phyloP scores from a whole-genome alignment of 305 asterid species.

The Lippia alba region DNA sequence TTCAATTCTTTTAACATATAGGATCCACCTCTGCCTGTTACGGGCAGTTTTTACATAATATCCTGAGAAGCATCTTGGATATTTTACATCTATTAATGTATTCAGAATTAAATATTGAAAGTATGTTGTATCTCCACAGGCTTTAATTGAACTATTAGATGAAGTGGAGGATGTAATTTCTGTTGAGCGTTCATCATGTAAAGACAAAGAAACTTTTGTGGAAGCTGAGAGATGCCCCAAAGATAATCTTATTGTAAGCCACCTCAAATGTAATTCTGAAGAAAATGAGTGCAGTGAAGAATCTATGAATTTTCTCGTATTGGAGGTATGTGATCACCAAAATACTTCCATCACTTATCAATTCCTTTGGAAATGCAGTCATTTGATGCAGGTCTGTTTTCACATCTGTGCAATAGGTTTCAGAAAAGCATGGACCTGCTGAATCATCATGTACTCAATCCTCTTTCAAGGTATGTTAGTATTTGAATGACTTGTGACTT shows the following conservation, averaged over 20 bases:
- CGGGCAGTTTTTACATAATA: conserved; percentile 28
- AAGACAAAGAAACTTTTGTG: conserved; percentile 42
- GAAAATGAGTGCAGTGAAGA: conserved; percentile 42
- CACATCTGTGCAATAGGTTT: conserved; percentile 60
- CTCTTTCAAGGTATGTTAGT: conserved; percentile 66
- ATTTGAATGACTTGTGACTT: conserved; percentile 36
- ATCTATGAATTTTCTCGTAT: conserved; percentile 68
- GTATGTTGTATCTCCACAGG: conserved; percentile 51
- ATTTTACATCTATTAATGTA: not conserved
- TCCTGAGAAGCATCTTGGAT: conserved; percentile 29
- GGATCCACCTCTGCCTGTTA: conserved; percentile 14
- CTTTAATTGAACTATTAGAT: conserved; percentile 91
- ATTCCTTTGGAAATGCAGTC: conserved; percentile 28
- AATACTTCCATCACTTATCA: conserved; percentile 17
- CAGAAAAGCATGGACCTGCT: conserved; percentile 60
- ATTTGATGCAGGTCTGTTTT: conserved; percentile 23
- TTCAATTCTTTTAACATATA: conserved; percentile 30
- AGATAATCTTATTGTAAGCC: conserved; percentile 45
- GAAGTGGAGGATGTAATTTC: conserved; percentile 93
- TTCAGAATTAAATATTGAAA: conserved; percentile 24
- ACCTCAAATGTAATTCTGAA: conserved; percentile 35
- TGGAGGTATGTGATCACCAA: conserved; percentile 65
- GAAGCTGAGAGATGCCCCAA: conserved; percentile 49
- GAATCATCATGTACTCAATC: conserved; percentile 57
- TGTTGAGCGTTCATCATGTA: conserved; percentile 55